phyloP scores from a whole-genome alignment of 1,139 yeast species.

The Yamadazyma diospyri region DNA sequence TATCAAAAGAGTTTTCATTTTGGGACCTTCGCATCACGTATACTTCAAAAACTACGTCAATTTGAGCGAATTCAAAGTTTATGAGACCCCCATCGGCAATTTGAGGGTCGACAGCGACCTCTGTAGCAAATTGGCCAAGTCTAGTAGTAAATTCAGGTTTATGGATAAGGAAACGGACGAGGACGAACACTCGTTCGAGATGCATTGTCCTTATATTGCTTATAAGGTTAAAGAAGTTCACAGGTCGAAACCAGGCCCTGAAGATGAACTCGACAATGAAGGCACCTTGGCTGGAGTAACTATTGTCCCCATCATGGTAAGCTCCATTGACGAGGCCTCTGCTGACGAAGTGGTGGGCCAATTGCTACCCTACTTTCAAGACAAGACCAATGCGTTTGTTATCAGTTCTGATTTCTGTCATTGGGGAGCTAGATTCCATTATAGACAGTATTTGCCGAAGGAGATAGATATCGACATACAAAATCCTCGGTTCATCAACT shows the following conservation, averaged over 20 bases:
- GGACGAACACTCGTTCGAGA: slow-evolving; percentile 90
- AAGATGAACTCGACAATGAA: slow-evolving; percentile 25
- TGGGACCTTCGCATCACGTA: slow-evolving; percentile 96
- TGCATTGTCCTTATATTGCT: slow-evolving; percentile 83
- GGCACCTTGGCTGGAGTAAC: slow-evolving; percentile 9
- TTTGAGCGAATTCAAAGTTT: slow-evolving; percentile 49
- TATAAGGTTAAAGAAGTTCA: slow-evolving; percentile 22
- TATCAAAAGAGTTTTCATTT: slow-evolving; percentile 63
- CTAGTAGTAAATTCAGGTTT: slow-evolving; percentile 34
- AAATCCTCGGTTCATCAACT: background rate
- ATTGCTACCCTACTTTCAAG: slow-evolving; percentile 53
- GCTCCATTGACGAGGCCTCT: slow-evolving; percentile 50
- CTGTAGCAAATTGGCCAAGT: slow-evolving; percentile 4
- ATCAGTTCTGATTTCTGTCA: slow-evolving; percentile 94
- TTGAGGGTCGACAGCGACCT: slow-evolving; percentile 53
- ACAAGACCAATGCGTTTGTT: slow-evolving; percentile 64
- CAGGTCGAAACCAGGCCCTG: background rate
- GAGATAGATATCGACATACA: slow-evolving; percentile 13
- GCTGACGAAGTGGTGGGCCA: slow-evolving; percentile 45
- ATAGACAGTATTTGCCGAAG: slow-evolving; percentile 52
- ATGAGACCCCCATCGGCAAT: slow-evolving; percentile 82
- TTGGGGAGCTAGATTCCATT: slow-evolving; percentile 85
- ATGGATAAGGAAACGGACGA: slow-evolving; percentile 67
- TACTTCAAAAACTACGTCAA: slow-evolving; percentile 63
- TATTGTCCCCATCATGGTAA: slow-evolving; percentile 79